Conservation (phyloP, 2,329 filamentous ascomycete species). For the Aspergillus uvarum region DNA sequence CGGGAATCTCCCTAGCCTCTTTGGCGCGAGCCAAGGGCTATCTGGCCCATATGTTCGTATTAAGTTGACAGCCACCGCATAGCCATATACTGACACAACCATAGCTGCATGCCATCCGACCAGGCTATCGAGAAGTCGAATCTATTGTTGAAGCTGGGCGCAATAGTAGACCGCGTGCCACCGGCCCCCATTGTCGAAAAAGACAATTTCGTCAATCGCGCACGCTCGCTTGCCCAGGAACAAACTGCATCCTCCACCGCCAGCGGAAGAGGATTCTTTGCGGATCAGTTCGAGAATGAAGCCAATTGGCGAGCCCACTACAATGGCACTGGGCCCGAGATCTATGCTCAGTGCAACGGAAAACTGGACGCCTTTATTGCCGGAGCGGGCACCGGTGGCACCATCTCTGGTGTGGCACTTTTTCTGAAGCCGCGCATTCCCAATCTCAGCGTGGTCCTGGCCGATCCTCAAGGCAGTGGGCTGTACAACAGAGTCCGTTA, state of each 20-base stretch:
- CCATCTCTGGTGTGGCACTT: conserved; percentile 80
- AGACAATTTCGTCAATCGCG: conserved; percentile 91
- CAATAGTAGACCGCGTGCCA: conserved; percentile 84
- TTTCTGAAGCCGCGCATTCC: conserved; percentile 75
- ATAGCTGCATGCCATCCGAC: conserved; percentile 86
- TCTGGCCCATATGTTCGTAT: conserved; percentile 74
- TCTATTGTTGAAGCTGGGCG: conserved; percentile 83
- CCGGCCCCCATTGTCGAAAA: conserved; percentile 93
- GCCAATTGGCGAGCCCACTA: conserved; percentile 89
- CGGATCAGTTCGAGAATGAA: conserved; percentile 90
- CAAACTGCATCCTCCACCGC: conserved; percentile 56
- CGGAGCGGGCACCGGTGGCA: conserved; percentile 92
- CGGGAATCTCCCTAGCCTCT: conserved; percentile 89
- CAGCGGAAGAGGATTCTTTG: conserved; percentile 79
- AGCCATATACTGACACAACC: conserved; percentile 16
- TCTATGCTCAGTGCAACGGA: conserved; percentile 74
- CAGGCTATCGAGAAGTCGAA: conserved; percentile 85
- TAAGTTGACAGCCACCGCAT: neutral
- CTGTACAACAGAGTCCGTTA: conserved; percentile 88
- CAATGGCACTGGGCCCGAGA: conserved; percentile 82
- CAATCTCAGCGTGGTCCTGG: conserved; percentile 70
- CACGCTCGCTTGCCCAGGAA: conserved; percentile 70
- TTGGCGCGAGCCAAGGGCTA: conserved; percentile 87
- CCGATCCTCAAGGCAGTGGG: conserved; percentile 91
- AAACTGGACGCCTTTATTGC: conserved; percentile 83